phyloP scores from a whole-genome alignment of 106 monocot genomes.

The Dendrobium huoshanense region DNA sequence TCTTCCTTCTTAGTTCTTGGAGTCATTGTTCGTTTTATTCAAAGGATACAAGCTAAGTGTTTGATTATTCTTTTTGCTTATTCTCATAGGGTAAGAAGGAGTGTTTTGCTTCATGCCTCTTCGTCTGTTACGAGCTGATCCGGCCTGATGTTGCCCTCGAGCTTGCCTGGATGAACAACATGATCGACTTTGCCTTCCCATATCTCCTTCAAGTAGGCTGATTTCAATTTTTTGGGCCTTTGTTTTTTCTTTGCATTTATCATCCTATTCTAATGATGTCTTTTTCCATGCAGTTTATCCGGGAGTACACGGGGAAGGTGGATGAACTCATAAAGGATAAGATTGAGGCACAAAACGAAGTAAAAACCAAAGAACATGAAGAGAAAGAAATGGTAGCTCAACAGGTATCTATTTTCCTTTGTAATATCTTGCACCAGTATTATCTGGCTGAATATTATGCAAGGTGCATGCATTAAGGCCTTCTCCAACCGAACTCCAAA shows the following conservation, averaged over 20 bases:
- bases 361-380: conserved; percentile 77
- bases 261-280: background rate
- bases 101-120: conserved; percentile 96
- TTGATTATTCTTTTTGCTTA: background rate
- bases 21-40: background rate
- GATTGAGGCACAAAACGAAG: conserved; percentile 75
- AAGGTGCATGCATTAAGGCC: too few species aligned
- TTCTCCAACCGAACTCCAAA: too few species aligned
- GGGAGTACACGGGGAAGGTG: conserved; percentile 91
- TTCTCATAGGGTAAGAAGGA: conserved; percentile 95
- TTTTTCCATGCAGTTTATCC: conserved; percentile 57
- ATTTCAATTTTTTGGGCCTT: background rate
- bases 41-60: background rate
- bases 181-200: conserved; percentile 94
- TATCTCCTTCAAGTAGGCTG: conserved; percentile 74
- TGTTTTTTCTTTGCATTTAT: background rate
- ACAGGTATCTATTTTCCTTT: conserved; percentile 44
- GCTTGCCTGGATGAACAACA: conserved; percentile 97
- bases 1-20: too few species aligned
- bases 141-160: conserved; percentile 90
- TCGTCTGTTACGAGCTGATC: conserved; percentile 94
- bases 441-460: too few species aligned
- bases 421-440: too few species aligned
- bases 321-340: conserved; percentile 88
- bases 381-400: conserved; percentile 97